A percentile compares a stretch with the other conserved stretches of the same genome.
Evolutionary conservation across 106 monocot genomes (phyloP).

Genomic region (Acorus gramineus): DNA sequence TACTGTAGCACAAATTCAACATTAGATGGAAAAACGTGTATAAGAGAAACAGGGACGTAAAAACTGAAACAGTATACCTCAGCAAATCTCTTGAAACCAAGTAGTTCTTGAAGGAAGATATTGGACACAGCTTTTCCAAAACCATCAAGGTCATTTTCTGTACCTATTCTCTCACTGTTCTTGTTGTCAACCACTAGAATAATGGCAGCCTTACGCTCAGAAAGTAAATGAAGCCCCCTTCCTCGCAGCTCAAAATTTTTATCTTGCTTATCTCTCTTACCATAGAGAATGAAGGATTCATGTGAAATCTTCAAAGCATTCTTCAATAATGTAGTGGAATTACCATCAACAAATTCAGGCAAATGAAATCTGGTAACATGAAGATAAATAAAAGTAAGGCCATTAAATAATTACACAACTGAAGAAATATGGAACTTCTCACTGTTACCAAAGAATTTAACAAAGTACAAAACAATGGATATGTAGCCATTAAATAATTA

Average conservation of each 20-base stretch:
- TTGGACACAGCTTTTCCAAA: conserved; percentile 6
- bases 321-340: conserved; percentile 22
- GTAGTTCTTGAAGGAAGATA: conserved; percentile 17
- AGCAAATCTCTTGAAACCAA: conserved; percentile 17
- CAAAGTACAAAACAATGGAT: too few species aligned
- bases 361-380: conserved; percentile 23
- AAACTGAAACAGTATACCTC: conserved; percentile 17
- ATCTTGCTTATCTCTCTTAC: conserved; percentile 11
- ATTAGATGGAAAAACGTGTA: too few species aligned
- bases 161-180: neutral
- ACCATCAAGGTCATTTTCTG: conserved; percentile 4
- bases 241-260: conserved; percentile 21
- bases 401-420: conserved; percentile 1
- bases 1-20: too few species aligned
- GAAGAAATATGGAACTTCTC: neutral
- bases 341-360: conserved; percentile 16
- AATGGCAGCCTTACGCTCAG: conserved; percentile 43
- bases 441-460: too few species aligned
- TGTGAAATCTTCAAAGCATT: conserved; percentile 23
- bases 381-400: neutral
- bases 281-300: conserved; percentile 9
- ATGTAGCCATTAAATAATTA: neutral
- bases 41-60: too few species aligned
- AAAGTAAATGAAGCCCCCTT: conserved; percentile 25
- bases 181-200: conserved; percentile 23